Conservation (phyloP, 306 rosid genomes). For the Nissolia schottii region DNA sequence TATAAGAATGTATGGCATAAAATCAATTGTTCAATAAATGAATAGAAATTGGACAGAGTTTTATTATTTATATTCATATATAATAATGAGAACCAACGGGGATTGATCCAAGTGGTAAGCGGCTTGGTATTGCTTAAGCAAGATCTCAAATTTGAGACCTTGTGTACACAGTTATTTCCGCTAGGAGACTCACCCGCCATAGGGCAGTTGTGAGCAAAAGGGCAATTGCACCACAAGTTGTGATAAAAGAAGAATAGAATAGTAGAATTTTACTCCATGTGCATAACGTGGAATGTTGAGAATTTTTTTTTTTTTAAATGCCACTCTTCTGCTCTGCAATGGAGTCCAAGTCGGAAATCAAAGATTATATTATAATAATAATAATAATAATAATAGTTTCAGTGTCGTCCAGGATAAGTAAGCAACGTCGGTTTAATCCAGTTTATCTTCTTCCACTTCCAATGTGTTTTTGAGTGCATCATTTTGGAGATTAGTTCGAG, state of each 20-base stretch:
- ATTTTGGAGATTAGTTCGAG: neutral
- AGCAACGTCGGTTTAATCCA: neutral
- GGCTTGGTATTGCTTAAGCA: too few relatives aligned
- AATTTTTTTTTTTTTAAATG: neutral
- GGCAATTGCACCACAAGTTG: too few relatives aligned
- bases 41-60: too few relatives aligned
- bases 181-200: too few relatives aligned
- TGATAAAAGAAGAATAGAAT: neutral
- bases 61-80: too few relatives aligned
- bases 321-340: constrained; percentile 10
- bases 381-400: neutral
- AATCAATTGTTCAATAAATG: too few relatives aligned
- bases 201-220: too few relatives aligned
- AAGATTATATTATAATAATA: neutral
- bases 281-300: neutral
- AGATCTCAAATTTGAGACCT: too few relatives aligned
- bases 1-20: too few relatives aligned
- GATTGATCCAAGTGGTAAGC: too few relatives aligned
- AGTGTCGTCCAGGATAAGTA: neutral
- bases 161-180: too few relatives aligned
- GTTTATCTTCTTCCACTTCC: neutral
- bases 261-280: neutral
- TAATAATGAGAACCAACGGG: too few relatives aligned
- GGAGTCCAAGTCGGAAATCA: constrained; percentile 13
- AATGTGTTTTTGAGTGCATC: neutral